A percentile compares a stretch with the other conserved stretches of the same genome.
These are phyloP conservation scores for Sanghuangporus sanghuang DNA, from an alignment of 1,284 basidiomycete species.

Conservation along the genomic window DNA sequence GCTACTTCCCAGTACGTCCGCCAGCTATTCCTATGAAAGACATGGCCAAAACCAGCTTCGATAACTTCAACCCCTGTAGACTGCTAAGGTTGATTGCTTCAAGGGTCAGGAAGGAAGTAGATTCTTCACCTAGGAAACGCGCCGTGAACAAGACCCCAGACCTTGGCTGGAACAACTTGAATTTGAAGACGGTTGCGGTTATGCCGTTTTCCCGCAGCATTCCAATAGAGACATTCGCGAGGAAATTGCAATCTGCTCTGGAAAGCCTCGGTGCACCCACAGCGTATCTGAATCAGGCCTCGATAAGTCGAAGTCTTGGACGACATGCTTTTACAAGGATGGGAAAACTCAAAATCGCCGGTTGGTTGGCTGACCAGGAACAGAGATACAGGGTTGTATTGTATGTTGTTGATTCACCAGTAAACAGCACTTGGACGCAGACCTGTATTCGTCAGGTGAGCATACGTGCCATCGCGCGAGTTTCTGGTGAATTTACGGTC, in stretches of 20 bases:
- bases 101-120: slow-evolving; percentile 81
- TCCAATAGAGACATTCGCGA: slow-evolving; percentile 83
- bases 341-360: slow-evolving; percentile 90
- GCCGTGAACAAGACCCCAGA: slow-evolving; percentile 43
- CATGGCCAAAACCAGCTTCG: slow-evolving; percentile 7
- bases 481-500: background rate
- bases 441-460: slow-evolving; percentile 89
- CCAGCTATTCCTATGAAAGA: background rate
- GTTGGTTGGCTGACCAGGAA: slow-evolving; percentile 94
- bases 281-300: slow-evolving; percentile 87
- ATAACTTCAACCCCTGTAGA: slow-evolving; percentile 30
- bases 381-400: slow-evolving; percentile 87
- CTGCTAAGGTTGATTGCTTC: slow-evolving; percentile 90
- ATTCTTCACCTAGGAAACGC: slow-evolving; percentile 45
- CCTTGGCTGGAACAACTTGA: slow-evolving; percentile 77
- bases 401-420: slow-evolving; percentile 91
- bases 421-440: slow-evolving; percentile 93
- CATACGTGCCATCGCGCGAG: background rate
- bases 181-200: slow-evolving; percentile 90
- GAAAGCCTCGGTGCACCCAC: slow-evolving; percentile 88
- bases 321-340: slow-evolving; percentile 91
- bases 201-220: slow-evolving; percentile 78
- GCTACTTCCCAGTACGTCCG: slow-evolving; percentile 84
- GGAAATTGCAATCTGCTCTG: slow-evolving; percentile 81
- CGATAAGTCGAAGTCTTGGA: slow-evolving; percentile 85